Evolutionary conservation across 495 filamentous ascomycete genomes (phyloP), one percentile per base, ranked within the genome.

Genomic region (Hapsidospora chrysogenum): DNA sequence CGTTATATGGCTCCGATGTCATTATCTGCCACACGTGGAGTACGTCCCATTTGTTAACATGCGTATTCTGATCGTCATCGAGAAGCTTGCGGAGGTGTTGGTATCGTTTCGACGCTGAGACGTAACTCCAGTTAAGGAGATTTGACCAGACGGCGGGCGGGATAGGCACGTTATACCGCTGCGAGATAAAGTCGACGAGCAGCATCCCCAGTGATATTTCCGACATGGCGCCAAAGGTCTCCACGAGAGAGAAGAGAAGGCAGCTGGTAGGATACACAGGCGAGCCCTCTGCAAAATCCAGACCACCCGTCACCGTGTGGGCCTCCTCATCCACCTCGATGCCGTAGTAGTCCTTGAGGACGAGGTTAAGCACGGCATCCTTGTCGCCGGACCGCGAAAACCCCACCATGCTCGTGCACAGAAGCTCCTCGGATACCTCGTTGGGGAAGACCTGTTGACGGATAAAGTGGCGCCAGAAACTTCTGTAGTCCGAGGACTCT

Each of bases 71-170:
- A 29, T 52, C 28, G 2, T 31, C 38, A 22, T 44, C 9, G n/a
- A 25, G 35, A 0, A n/a, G 10, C 33, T 42, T 43, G 52, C 56
- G 59, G n/a, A 41, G 51, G 2, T 36, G 44, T 9, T 41, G 37
- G 17, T 36, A 32, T 3, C 53, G 42, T 14, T 41, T 45, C 1
- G 43, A 36, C 15, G 40, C 32, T 39, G 47, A 44, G 22, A 60
- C 33, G 33, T 56, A 48, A 9, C 53, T 42, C 58, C 56, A 60
- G 28, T 53, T 44, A 11, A 61, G 36, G 7, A 61, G 38, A 1
- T 47, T 41, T 17, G 43, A 45, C 58, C 58, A 60, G 21, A 50
- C 30, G 9, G 37, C 22, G 1, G 22, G 22, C 2, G 58, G 36
- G 14, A 61, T 49, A 2, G 39, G 32, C 9, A 61, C 48, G n/a